phyloP scores from a whole-genome alignment of 75 land plant genomes.

The Ceratopteris richardii region DNA sequence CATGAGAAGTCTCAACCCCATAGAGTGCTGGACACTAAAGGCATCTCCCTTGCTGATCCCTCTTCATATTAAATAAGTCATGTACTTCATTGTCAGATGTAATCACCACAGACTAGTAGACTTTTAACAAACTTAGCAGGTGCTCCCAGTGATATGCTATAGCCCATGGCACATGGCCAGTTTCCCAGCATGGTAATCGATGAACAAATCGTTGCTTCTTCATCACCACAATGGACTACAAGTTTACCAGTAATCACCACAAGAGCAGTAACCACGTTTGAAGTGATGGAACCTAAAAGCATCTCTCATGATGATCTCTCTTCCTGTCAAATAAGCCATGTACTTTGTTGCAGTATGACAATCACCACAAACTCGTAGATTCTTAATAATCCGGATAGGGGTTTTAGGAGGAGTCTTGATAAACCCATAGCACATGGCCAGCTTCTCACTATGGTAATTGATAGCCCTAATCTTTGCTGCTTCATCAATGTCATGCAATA shows the following conservation, averaged over 20 bases:
- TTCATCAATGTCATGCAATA: constrained; percentile 16
- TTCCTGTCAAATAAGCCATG: constrained; percentile 13
- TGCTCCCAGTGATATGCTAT: no score
- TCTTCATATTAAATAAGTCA: no score
- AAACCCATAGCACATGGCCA: constrained; percentile 18
- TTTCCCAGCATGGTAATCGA: no score
- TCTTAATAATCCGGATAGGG: constrained; percentile 19
- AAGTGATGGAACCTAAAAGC: constrained; percentile 21
- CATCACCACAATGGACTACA: no score
- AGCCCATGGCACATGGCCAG: no score
- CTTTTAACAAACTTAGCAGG: no score
- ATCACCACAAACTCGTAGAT: constrained; percentile 20
- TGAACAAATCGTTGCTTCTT: no score
- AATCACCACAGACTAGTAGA: no score
- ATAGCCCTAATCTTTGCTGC: constrained; percentile 2
- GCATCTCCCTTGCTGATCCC: no score
- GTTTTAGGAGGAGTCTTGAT: constrained; percentile 13
- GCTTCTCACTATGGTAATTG: constrained; percentile 15
- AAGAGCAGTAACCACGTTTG: constrained; percentile 15
- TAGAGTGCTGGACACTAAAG: no score
- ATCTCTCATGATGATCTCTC: constrained; percentile 22
- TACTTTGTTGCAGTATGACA: constrained; percentile 24
- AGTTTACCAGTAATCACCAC: constrained; percentile 22
- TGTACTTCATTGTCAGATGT: no score
- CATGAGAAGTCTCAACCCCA: no score